Evolutionary conservation across 2,329 filamentous ascomycete genomes (phyloP).

Genomic region (Cryphonectria parasitica): DNA sequence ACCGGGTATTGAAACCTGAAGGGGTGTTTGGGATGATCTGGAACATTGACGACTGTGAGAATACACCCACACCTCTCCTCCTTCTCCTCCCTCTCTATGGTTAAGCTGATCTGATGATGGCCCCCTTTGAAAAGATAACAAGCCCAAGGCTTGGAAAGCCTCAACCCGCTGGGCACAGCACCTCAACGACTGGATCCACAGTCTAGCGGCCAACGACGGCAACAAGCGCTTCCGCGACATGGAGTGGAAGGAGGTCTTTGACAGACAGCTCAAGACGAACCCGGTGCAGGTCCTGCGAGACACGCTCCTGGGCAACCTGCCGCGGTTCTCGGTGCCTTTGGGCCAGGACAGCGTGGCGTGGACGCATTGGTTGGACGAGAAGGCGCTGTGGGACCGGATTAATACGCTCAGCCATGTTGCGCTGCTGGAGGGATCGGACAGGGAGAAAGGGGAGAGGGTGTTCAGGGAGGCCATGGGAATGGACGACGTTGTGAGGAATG

Average conservation of each 20-base stretch:
- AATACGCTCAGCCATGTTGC: conserved; percentile 71
- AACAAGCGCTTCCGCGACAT: conserved; percentile 67
- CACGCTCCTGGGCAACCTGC: conserved; percentile 44
- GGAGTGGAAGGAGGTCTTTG: conserved; percentile 68
- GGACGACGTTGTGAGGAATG: conserved; percentile 60
- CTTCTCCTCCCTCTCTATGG: not conserved
- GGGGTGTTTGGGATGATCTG: conserved; percentile 69
- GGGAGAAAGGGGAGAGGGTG: conserved; percentile 50
- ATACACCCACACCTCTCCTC: not conserved
- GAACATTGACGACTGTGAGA: conserved; percentile 70
- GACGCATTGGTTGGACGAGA: conserved; percentile 60
- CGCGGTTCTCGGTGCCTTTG: conserved; percentile 64
- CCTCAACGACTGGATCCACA: conserved; percentile 62
- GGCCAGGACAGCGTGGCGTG: conserved; percentile 60
- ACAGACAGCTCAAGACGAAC: conserved; percentile 57
- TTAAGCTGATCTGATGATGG: not conserved
- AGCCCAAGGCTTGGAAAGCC: conserved; percentile 58
- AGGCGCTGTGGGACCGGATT: conserved; percentile 67
- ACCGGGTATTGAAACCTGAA: conserved; percentile 64
- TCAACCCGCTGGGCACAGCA: conserved; percentile 64
- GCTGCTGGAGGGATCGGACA: conserved; percentile 56
- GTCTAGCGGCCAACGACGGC: conserved; percentile 55
- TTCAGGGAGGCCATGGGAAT: conserved; percentile 59
- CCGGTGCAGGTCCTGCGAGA: conserved; percentile 55
- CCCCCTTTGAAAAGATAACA: conserved; percentile 58